Evolutionary conservation across 306 rosid species (phyloP), one percentile per base, ranked within the genome.

Genomic region (Adenanthera pavonina): DNA sequence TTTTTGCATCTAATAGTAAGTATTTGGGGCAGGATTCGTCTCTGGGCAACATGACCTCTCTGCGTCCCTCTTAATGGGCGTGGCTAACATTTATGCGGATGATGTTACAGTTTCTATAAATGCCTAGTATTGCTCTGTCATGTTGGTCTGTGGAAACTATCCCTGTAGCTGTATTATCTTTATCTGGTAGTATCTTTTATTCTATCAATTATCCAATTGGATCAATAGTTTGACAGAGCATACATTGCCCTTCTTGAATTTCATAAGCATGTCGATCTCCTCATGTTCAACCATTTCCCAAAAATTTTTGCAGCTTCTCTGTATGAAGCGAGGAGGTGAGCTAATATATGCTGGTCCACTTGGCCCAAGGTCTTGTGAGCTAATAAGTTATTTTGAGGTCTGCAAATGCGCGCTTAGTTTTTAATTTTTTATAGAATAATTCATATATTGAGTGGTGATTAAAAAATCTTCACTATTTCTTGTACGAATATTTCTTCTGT

Each of bases 261-360:
- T 71, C 56, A 72, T 57, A 19, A 10, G 57, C 59, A 72, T 52
- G 60, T 65, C 43, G 80, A 54, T 79, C 60, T 83, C 52, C 84
- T 51, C 15, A 66, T 43, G 17, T 76, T 79, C 49, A 77, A 77
- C 34, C 81, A 62, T 66, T 74, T 77, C 79, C 78, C 82, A 69
- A 74, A 60, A 75, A 17, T 68, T 65, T 77, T 82, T 89, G 77
- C 91, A 96, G 99, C 99, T 96, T 83, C 78, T 96, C 69, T 93
- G 84, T 76, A 84, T 96, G 99, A 96, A 96, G 93, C 97, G 99
- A 34, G 99, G 99, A 77, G 99, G 99, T 80, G 91, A 93, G 88
- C 93, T 96, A 87, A 93, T 96, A 84, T 96, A 93, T 85, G 99
- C 99, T 75, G 99, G 99, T 87, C 97, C 97, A 65, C 97, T 96